Percentiles rank a stretch among this genome's conserved stretches.
These are phyloP conservation scores for Didymella pinodella DNA, from an alignment of 2,329 filamentous ascomycete species.

Conservation along the genomic window DNA sequence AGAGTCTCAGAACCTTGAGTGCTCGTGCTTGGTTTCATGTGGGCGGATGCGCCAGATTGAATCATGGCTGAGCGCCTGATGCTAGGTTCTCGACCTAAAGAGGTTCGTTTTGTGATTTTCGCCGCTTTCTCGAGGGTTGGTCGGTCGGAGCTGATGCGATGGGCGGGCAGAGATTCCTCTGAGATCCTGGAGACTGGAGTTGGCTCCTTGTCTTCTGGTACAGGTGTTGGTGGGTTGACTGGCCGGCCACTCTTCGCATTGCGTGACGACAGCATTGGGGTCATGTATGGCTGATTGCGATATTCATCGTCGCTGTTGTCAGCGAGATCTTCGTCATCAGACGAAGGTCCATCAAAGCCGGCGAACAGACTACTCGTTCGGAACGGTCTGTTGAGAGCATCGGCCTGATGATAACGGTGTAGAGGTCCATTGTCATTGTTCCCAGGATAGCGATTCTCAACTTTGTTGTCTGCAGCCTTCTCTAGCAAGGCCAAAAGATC, in stretches of 20 bases:
- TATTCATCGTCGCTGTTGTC: slow-evolving; percentile 71
- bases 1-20: slow-evolving; percentile 59
- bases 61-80: slow-evolving; percentile 84
- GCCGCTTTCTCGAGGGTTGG: slow-evolving; percentile 48
- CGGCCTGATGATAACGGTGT: slow-evolving; percentile 63
- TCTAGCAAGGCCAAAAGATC: slow-evolving; percentile 43
- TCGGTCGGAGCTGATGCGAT: slow-evolving; percentile 35
- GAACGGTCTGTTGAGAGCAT: slow-evolving; percentile 70
- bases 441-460: slow-evolving; percentile 74
- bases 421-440: slow-evolving; percentile 83
- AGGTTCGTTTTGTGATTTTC: slow-evolving; percentile 47
- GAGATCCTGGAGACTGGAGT: slow-evolving; percentile 39
- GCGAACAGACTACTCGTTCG: slow-evolving; percentile 86
- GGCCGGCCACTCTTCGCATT: slow-evolving; percentile 58
- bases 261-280: slow-evolving; percentile 59
- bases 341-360: slow-evolving; percentile 76
- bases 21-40: slow-evolving; percentile 71
- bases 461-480: slow-evolving; percentile 43
- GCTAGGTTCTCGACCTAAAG: slow-evolving; percentile 57
- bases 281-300: slow-evolving; percentile 47
- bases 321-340: slow-evolving; percentile 64
- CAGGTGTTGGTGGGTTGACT: slow-evolving; percentile 53
- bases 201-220: slow-evolving; percentile 54
- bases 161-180: slow-evolving; percentile 40
- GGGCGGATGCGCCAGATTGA: slow-evolving; percentile 76